A percentile compares a stretch with the other conserved stretches of the same genome.
phyloP scores from a whole-genome alignment of 345 rosid species.

The Gossypioides kirkii region DNA sequence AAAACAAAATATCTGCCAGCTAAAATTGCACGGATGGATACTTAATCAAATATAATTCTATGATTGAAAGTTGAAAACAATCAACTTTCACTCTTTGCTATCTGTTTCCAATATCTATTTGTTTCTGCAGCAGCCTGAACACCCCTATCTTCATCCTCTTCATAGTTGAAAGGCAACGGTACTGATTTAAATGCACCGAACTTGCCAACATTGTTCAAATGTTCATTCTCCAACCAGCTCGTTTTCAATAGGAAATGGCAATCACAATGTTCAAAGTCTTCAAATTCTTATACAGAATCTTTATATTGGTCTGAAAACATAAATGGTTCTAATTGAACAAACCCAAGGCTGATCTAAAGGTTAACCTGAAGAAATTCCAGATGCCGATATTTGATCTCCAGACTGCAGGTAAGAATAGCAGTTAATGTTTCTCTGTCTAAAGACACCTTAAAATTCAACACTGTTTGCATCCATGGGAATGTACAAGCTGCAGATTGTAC shows the following conservation, averaged over 20 bases:
- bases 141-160: neutral
- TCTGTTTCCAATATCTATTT: too few relatives aligned
- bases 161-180: neutral
- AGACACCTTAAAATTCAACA: neutral
- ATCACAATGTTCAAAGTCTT: neutral
- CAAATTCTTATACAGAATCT: neutral
- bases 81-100: too few relatives aligned
- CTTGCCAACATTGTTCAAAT: neutral
- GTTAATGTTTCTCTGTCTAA: slow-evolving; percentile 33
- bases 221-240: neutral
- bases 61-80: neutral
- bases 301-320: too few relatives aligned
- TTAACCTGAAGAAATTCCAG: slow-evolving; percentile 67
- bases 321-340: neutral
- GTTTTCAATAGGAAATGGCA: neutral
- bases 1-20: too few relatives aligned
- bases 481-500: too few relatives aligned
- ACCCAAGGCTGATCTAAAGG: neutral
- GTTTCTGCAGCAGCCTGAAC: neutral
- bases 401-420: slow-evolving; percentile 48
- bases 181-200: neutral
- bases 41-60: neutral
- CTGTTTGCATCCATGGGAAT: too few relatives aligned
- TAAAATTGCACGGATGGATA: neutral
- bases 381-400: slow-evolving; percentile 66